Evolutionary conservation across 306 rosid species (phyloP), one percentile per base, ranked within the genome.

Genomic region (Macrotyloma uniflorum): DNA sequence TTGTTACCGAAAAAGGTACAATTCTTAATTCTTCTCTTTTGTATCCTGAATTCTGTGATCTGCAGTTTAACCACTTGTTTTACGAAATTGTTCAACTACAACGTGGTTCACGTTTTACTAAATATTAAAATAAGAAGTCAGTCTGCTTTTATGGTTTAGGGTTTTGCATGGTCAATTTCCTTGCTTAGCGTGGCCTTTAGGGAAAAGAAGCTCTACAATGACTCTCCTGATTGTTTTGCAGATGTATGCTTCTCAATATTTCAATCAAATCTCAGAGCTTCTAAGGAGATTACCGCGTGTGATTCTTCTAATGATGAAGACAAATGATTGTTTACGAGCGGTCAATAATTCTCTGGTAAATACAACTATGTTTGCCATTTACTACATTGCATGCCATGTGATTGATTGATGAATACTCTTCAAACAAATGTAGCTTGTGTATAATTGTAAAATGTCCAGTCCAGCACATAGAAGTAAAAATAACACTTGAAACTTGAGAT

Each of bases 211-310:
- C 67, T 30, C 47, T 51, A 64, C 73, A 55, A 79, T 86, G 76
- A 76, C 53, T 10, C 77, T 58, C 51, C 54, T 79, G 64, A 20
- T 62, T 47, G 57, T 87, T 86, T 77, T 55, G 73, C 90, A 93
- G 99, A 91, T 88, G 99, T 90, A 93, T 80, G 99, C 98, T 83
- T 91, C 98, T 82, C 85, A 91, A 83, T 91, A 95, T 88, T 89
- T 95, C 82, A 73, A 91, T 71, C 90, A 95, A 86, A 95, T 95
- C 73, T 86, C 99, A 4, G 98, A 95, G 88, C 99, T 95, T 75
- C 85, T 95, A 12, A 85, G 96, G 88, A 91, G 96, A 89, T 70
- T 95, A 55, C 99, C 99, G 0, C 97, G 97, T 33, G 99, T 87
- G 66, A 91, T 95, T 83, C 90, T 95, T 80, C 83, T 95, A 75